Conservation (phyloP, 1,284 basidiomycete species). For the Moniliophthora roreri region DNA sequence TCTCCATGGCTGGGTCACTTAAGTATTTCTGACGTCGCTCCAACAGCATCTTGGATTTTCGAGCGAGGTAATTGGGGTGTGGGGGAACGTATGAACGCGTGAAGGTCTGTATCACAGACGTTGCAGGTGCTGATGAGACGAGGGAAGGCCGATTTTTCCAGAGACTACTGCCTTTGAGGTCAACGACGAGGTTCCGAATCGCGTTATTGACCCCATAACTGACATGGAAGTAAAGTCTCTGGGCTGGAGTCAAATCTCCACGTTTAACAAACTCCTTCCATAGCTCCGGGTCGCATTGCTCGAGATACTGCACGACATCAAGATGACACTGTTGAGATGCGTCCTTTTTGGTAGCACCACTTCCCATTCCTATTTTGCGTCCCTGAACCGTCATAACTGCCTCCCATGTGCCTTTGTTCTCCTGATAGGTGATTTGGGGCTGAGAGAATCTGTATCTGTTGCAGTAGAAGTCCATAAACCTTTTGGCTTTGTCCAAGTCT, state of each 20-base stretch:
- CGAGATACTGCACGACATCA: constrained; percentile 87
- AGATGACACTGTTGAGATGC: constrained; percentile 80
- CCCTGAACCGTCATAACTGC: constrained; percentile 83
- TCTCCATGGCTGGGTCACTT: constrained; percentile 57
- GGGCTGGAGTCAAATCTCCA: constrained; percentile 70
- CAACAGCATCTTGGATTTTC: constrained; percentile 64
- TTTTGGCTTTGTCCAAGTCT: constrained; percentile 75
- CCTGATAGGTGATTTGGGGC: constrained; percentile 71
- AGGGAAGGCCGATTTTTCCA: constrained; percentile 40
- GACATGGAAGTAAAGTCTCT: constrained; percentile 73
- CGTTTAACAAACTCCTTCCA: constrained; percentile 78
- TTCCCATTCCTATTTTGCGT: constrained; percentile 79
- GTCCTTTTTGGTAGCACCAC: constrained; percentile 71
- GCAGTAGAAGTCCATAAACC: constrained; percentile 97
- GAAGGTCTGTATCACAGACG: constrained; percentile 5
- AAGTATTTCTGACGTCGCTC: constrained; percentile 65
- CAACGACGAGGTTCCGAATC: constrained; percentile 70
- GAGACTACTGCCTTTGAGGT: constrained; percentile 53
- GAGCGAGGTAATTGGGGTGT: constrained; percentile 19
- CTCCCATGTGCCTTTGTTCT: constrained; percentile 57
- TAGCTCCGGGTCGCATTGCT: constrained; percentile 77
- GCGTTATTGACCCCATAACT: constrained; percentile 71
- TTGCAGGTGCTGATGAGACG: constrained; percentile 17
- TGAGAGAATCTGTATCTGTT: constrained; percentile 78
- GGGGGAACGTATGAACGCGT: constrained; percentile 8